These are phyloP conservation scores for Ganoderma meredithae DNA, from an alignment of 1,284 basidiomycete genomes.

Conservation along the genomic window DNA sequence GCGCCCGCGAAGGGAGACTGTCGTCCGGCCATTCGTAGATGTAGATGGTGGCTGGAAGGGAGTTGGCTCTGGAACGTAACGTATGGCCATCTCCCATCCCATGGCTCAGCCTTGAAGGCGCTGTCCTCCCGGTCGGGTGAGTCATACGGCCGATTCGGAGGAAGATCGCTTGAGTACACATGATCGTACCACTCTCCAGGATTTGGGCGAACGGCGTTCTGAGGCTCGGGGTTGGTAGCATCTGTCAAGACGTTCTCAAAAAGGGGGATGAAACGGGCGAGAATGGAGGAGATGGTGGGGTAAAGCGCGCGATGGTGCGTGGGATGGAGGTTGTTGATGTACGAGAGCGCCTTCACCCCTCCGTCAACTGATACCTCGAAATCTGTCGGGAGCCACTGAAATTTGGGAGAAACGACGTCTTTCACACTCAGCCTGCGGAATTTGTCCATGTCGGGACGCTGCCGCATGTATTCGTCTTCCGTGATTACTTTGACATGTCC, in stretches of 20 bases:
- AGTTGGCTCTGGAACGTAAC: constrained; percentile 14
- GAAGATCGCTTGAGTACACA: background rate
- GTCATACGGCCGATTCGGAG: background rate
- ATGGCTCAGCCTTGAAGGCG: background rate
- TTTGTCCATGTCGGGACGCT: background rate
- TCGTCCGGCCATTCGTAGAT: background rate
- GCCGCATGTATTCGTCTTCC: background rate
- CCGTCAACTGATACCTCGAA: constrained; percentile 15
- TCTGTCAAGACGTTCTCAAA: constrained; percentile 20
- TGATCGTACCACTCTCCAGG: constrained; percentile 12
- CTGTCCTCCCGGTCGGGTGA: background rate
- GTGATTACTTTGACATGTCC: background rate
- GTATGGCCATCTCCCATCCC: background rate
- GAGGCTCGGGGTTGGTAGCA: background rate
- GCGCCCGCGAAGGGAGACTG: background rate
- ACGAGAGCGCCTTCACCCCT: constrained; percentile 3
- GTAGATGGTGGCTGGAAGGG: constrained; percentile 9
- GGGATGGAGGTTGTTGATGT: constrained; percentile 25
- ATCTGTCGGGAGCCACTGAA: constrained; percentile 24
- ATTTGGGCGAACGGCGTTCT: background rate
- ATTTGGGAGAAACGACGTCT: background rate
- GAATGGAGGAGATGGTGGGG: constrained; percentile 8
- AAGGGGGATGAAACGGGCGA: constrained; percentile 17
- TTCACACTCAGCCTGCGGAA: background rate
- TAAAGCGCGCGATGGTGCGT: constrained; percentile 5